Conservation (phyloP, 2,329 filamentous ascomycete species). For the Chrysosporium keratinophilum region DNA sequence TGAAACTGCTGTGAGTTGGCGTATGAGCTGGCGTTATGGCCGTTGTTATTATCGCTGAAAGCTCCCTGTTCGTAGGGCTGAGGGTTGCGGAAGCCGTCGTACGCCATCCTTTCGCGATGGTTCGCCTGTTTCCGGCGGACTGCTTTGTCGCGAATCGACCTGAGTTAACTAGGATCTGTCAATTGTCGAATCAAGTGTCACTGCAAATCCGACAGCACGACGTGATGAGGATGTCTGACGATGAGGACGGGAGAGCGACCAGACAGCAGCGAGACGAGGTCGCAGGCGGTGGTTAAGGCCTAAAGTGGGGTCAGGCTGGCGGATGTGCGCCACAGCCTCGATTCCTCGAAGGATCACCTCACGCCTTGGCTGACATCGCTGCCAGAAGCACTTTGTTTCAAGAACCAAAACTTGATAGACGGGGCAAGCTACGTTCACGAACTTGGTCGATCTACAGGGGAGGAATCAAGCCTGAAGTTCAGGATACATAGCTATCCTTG, state of each 20-base stretch:
- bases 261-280: background rate
- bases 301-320: background rate
- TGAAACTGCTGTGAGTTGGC: slow-evolving; percentile 21
- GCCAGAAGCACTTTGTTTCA: no score
- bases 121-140: background rate
- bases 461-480: background rate
- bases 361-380: no score
- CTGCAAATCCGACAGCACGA: background rate
- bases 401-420: no score
- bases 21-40: slow-evolving; percentile 7
- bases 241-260: background rate
- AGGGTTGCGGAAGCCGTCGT: slow-evolving; percentile 33
- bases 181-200: background rate
- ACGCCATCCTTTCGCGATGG: slow-evolving; percentile 27
- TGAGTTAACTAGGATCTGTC: background rate
- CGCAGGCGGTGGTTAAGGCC: background rate
- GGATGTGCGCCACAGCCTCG: background rate
- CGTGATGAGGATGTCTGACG: background rate
- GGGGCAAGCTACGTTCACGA: no score
- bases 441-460: background rate
- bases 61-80: slow-evolving; percentile 23
- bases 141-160: background rate
- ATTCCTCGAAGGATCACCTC: no score
- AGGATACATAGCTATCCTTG: background rate
- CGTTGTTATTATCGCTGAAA: background rate